Evolutionary conservation across 1,139 yeast species (phyloP), one percentile per base, ranked within the genome.

Genomic region (Geotrichum aggregatum): DNA sequence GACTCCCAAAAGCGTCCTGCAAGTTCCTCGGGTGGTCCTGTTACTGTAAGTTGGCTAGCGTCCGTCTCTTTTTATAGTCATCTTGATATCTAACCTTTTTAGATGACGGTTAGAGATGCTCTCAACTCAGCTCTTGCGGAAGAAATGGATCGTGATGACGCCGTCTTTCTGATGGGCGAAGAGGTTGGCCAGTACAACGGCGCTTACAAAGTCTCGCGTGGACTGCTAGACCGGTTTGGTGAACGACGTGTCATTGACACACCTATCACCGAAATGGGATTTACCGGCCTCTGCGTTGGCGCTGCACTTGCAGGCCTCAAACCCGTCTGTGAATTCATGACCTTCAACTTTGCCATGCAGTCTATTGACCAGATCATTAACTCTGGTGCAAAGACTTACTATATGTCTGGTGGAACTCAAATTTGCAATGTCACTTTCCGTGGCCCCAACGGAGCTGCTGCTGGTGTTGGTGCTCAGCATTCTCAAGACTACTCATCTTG

Each of bases 401-500:
- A 92, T 77, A 92, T 92, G 99, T 87, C 97, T 58, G 99, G 99
- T 71, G 99, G 99, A 77, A 86, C 83, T 60, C 97, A 91, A 75
- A 91, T 91, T 58, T 91, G 97, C 78, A 91, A 87, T 74, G 87
- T 92, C 67, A 91, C 96, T 50, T 94, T 94, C 80, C 85, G 98
- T 75, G 98, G 98, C 66, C 98, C 98, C 59, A 94, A 94, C 73
- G 99, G 98, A 74, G 96, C 98, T 49, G 97, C 98, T 63, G 97
- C 97, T 47, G 98, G 98, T 80, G 98, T 92, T 64, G 99, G 82
- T 64, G 99, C 99, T 56, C 99, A 92, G 75, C 99, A 92, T 76
- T 92, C 98, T 41, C 99, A 92, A 76, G 95, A 89, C 75, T 92
- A 83, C 72, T 80, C 97, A 54, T 89, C 96, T 52, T 92, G 98